A percentile compares a stretch with the other conserved stretches of the same genome.
phyloP scores from a whole-genome alignment of 352 stramenopile species.

The Pythium phragmitis region DNA sequence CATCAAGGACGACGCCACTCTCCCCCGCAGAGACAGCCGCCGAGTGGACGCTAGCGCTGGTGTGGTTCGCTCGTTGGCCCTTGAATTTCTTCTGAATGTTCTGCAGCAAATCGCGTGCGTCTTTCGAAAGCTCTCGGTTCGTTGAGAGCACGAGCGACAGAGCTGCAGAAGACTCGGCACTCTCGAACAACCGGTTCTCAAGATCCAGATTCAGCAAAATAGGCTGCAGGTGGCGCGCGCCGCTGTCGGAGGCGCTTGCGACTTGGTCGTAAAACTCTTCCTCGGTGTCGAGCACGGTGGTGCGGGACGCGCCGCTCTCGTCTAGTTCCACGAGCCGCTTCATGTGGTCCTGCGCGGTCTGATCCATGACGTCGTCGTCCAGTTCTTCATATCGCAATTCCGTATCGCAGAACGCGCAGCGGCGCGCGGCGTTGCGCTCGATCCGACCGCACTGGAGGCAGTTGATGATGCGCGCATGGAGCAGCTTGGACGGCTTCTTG shows the following conservation, averaged over 20 bases:
- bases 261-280: conserved; percentile 35
- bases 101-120: conserved; percentile 53
- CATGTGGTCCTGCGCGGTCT: conserved; percentile 47
- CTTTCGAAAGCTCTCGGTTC: conserved; percentile 57
- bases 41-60: not conserved
- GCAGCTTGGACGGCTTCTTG: conserved; percentile 49
- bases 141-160: conserved; percentile 27
- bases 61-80: not conserved
- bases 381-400: conserved; percentile 59
- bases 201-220: conserved; percentile 53
- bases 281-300: conserved; percentile 45
- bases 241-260: not conserved
- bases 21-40: conserved; percentile 5
- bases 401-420: conserved; percentile 55
- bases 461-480: conserved; percentile 67
- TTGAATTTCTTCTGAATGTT: conserved; percentile 44
- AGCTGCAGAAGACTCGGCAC: conserved; percentile 1
- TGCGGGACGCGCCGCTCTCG: conserved; percentile 41
- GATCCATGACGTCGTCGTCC: conserved; percentile 34
- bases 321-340: conserved; percentile 54
- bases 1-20: conserved; percentile 35
- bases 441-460: conserved; percentile 67
- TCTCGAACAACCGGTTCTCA: conserved; percentile 44
- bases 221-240: conserved; percentile 20
- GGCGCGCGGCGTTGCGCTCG: conserved; percentile 54